Conservation (phyloP, 1,284 basidiomycete species). For the Serendipita sp. region DNA sequence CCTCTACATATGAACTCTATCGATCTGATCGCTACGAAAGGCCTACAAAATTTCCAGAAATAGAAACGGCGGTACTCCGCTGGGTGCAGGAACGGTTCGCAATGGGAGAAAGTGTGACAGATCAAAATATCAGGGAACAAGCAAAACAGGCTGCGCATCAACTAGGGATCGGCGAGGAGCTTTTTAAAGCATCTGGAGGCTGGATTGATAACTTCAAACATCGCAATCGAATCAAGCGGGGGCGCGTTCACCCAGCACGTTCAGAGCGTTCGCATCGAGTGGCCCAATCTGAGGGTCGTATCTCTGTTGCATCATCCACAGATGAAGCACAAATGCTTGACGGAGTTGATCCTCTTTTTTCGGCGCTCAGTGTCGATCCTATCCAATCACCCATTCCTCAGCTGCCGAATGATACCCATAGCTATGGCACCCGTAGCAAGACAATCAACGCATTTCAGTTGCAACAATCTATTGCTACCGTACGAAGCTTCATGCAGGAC, state of each 20-base stretch:
- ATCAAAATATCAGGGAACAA: constrained; percentile 54
- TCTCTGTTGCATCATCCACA: neutral
- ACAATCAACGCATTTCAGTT: neutral
- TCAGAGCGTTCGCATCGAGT: neutral
- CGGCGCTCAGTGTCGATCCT: neutral
- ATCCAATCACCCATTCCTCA: neutral
- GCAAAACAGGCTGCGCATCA: constrained; percentile 53
- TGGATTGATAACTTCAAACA: constrained; percentile 89
- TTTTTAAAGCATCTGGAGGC: constrained; percentile 79
- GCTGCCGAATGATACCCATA: neutral
- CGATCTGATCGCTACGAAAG: constrained; percentile 23
- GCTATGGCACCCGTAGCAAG: neutral
- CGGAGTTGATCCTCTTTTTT: neutral
- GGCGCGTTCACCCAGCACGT: neutral
- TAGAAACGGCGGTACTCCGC: constrained; percentile 50
- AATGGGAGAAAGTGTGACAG: constrained; percentile 36
- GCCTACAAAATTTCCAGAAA: constrained; percentile 61
- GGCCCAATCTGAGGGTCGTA: neutral
- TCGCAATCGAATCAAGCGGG: constrained; percentile 44
- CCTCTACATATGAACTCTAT: neutral
- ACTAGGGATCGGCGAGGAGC: constrained; percentile 45
- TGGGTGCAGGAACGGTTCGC: constrained; percentile 25
- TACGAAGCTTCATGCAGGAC: neutral
- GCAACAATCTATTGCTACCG: neutral
- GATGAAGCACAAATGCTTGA: neutral